phyloP scores from a whole-genome alignment of 2,329 filamentous ascomycete genomes.

The Fusarium scirpi region DNA sequence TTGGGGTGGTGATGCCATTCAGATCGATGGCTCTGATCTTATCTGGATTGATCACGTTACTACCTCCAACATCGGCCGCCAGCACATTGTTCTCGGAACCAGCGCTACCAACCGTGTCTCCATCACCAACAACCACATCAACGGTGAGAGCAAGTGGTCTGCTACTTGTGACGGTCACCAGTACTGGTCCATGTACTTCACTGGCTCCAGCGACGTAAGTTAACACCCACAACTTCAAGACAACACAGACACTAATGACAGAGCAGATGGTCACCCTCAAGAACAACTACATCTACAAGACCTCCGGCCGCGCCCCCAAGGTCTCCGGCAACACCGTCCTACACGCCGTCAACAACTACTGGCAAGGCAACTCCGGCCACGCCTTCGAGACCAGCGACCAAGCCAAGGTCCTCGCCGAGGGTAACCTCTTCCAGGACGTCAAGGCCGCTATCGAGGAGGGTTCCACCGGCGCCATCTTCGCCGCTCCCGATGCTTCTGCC shows the following conservation, averaged over 20 bases:
- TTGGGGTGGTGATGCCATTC: constrained; percentile 70
- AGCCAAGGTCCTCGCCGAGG: constrained; percentile 63
- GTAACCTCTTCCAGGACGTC: constrained; percentile 69
- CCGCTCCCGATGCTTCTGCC: constrained; percentile 48
- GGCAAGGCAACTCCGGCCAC: constrained; percentile 65
- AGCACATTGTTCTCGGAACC: constrained; percentile 70
- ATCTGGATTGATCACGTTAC: constrained; percentile 67
- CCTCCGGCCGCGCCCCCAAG: constrained; percentile 68
- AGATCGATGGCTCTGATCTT: constrained; percentile 59
- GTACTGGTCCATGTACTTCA: constrained; percentile 71
- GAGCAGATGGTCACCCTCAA: constrained; percentile 62
- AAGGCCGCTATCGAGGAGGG: constrained; percentile 53
- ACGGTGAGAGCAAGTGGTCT: constrained; percentile 66
- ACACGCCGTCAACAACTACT: constrained; percentile 74
- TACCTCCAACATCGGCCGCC: constrained; percentile 68
- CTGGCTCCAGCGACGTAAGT: constrained; percentile 61
- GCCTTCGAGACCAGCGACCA: constrained; percentile 65
- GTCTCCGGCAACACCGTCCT: constrained; percentile 66
- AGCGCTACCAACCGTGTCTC: constrained; percentile 66
- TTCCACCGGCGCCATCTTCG: constrained; percentile 51
- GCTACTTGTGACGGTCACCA: constrained; percentile 69
- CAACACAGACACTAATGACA: not conserved
- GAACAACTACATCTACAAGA: constrained; percentile 71
- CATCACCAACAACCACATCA: constrained; percentile 67
- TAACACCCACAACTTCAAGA: rapidly evolving